Base-by-base conservation (phyloP, 2,329 filamentous ascomycete genomes). In the Rhinocladiella mackenziei region DNA sequence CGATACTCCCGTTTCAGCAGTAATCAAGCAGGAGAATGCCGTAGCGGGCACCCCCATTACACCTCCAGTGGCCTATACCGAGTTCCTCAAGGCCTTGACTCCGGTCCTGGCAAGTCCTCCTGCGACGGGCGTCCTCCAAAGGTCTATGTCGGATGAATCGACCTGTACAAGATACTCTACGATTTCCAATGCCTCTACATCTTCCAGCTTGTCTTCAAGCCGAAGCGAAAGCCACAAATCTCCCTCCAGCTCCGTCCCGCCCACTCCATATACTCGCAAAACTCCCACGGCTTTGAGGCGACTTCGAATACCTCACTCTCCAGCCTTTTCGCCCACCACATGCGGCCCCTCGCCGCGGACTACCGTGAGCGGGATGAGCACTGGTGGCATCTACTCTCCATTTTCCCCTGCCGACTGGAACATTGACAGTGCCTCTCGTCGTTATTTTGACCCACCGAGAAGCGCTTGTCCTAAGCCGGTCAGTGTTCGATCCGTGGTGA, bases 11-110 rank as follows among this genome's bases (percentile, higher is more conserved):
- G 44, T 58, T 19, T 56, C 78, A 14, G 69, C 74, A 42, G 74
- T 77, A 57, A 78, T 89, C 72, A 91, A 89, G 65, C 77, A 84
- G 56, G 74, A 84, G 44, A 77, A 81, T 47, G 39, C 39, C 18
- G 67, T 74, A 32, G 67, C 80, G 45, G 84, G 81, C 68, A 96
- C 89, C 3, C 89, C 89, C 36, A 94, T 97, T 64, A 94, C 86
- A 39, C 91, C 91, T 39, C 91, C 91, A 2, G 74, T 78, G 15
- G 89, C 91, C 45, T 97, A 97, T 63, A 84, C 87, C 56, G 89
- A 97, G 61, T 97, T 96, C 62, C 81, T 97, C 52, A 91, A 89
- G 68, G 81, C 83, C 48, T 80, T 94, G 68, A 83, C 78, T 1
- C 77, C 78, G 1, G 72, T 83, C 13, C 73, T 89, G 46, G 79